These are phyloP conservation scores for Forsythia suspensa DNA, from an alignment of 257 asterid species.

Conservation along the genomic window DNA sequence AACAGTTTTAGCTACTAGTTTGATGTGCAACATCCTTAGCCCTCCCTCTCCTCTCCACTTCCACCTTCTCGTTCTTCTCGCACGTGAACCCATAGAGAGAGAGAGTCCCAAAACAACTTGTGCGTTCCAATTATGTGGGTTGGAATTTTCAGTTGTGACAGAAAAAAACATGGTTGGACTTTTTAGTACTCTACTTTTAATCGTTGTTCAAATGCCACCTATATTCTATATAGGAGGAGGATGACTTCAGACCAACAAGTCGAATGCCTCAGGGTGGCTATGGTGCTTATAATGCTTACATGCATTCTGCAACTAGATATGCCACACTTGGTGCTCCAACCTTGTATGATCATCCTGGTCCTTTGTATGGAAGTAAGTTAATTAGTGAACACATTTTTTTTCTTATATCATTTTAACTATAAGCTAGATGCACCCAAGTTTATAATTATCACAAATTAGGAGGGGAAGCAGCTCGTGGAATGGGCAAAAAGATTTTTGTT, in stretches of 20 bases:
- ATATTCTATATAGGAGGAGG: constrained; percentile 71
- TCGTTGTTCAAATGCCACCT: not conserved
- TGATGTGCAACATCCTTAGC: not conserved
- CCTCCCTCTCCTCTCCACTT: not conserved
- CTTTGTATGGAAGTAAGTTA: constrained; percentile 88
- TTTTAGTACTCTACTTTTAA: not conserved
- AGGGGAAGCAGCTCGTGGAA: constrained; percentile 72
- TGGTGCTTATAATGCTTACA: constrained; percentile 97
- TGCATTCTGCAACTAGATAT: constrained; percentile 91
- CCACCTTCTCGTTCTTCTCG: not conserved
- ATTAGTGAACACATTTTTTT: not conserved
- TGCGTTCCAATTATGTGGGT: not conserved
- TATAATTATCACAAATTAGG: constrained; percentile 39
- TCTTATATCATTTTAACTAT: not conserved
- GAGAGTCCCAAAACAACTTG: not conserved
- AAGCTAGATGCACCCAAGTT: constrained; percentile 8
- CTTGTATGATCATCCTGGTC: constrained; percentile 70
- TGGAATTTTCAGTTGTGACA: not conserved
- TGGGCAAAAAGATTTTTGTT: constrained; percentile 93
- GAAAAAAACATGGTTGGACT: not conserved
- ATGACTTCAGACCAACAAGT: constrained; percentile 73
- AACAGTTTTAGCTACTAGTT: not conserved
- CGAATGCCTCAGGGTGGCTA: constrained; percentile 76
- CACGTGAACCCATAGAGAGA: not conserved
- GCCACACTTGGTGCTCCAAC: constrained; percentile 99